Percentiles rank a stretch among this genome's conserved stretches.
Conservation (phyloP, 164 flowering plant species). For the Houttuynia cordata region DNA sequence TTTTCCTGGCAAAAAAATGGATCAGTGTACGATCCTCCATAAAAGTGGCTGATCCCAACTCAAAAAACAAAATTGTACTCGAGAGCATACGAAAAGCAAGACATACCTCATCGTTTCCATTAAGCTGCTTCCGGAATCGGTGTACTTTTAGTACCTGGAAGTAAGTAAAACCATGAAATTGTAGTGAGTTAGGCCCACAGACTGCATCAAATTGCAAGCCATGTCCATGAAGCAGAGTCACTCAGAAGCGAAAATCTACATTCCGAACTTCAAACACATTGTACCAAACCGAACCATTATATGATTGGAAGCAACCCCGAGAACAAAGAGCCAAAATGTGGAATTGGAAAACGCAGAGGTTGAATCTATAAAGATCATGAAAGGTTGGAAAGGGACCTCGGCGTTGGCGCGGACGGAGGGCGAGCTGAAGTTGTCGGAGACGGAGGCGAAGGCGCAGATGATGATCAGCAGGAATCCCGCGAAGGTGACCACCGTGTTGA, state of each 20-base stretch:
- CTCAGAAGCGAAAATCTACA: not conserved
- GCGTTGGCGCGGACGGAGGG: conserved; percentile 2
- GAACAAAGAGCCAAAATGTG: no score
- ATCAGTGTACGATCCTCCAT: not conserved
- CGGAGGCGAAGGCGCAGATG: conserved; percentile 5
- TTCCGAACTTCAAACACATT: not conserved
- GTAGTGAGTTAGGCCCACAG: no score
- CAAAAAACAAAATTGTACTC: no score
- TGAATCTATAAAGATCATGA: not conserved
- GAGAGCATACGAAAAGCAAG: not conserved
- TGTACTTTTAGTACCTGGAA: conserved; percentile 7
- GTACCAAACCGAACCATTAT: not conserved
- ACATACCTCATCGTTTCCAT: conserved; percentile 11
- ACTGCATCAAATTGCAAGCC: no score
- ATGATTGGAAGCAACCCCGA: no score
- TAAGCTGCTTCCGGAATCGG: conserved; percentile 11
- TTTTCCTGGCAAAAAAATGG: no score
- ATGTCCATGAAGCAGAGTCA: no score
- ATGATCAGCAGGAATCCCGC: not conserved
- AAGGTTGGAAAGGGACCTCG: not conserved
- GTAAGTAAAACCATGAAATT: not conserved
- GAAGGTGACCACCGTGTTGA: not conserved
- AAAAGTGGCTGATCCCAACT: not conserved
- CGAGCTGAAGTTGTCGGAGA: conserved; percentile 3
- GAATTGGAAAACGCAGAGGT: not conserved